Evolutionary conservation across 306 rosid species (phyloP), one percentile per base, ranked within the genome.

Genomic region (Acacia acuminata): DNA sequence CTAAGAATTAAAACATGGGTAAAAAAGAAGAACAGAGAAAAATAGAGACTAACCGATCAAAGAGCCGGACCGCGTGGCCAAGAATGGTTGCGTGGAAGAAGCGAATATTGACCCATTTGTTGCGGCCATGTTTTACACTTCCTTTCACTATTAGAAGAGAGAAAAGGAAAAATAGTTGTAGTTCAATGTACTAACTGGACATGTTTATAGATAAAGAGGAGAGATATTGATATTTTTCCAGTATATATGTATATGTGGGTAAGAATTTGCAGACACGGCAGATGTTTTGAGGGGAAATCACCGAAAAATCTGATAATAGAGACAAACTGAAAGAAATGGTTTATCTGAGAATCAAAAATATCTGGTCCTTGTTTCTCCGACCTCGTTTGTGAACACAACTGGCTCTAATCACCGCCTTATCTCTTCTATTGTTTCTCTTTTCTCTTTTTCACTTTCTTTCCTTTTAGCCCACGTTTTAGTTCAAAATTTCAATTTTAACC

Each of bases 61-160:
- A 64, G 84, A 60, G 61, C 81, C 56, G 10, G 88, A 47, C 25
- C 82, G 78, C 65, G 58, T 20, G 38, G 92, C 82, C 68, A 88
- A 79, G 78, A 83, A 78, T n/a, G 89, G 80, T 77, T 85, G 90
- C 8, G 89, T 77, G 50, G 97, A 82, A 77, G 93, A 81, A 3
- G 90, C 84, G 88, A 83, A 80, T 77, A 93, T 87, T 79, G 97
- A 88, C 20, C 90, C 63, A 71, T 85, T 89, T 0, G 87, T 77
- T 72, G 92, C 88, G 40, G 98, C 97, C 96, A 91, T 91, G 80
- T 75, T 73, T 84, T 53, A 81, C 83, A 74, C 77, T 73, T 69
- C 61, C 64, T 45, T 65, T 22, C 34, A 5, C 32, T 19, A 47
- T 19, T 30, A 10, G 19, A 20, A 13, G 79, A 68, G 19, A 60